Conservation (phyloP, 192 early-diverging fungal species). For the Funneliformis geosporum region DNA sequence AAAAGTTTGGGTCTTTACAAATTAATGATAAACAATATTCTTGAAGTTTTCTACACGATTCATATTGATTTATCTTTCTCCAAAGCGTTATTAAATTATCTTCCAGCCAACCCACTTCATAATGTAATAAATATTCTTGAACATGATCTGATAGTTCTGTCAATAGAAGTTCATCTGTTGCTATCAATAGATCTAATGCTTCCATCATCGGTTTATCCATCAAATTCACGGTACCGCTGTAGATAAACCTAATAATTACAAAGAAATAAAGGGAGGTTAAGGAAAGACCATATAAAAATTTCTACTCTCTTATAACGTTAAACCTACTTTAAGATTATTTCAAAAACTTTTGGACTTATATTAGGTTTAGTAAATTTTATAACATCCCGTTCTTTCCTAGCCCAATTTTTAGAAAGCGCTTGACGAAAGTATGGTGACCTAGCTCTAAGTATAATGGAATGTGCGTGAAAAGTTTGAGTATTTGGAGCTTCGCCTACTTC, state of each 20-base stretch:
- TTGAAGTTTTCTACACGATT: conserved; percentile 25
- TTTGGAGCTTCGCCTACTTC: conserved; percentile 28
- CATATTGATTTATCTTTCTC: conserved; percentile 19
- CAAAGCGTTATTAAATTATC: conserved; percentile 16
- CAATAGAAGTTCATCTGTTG: conserved; percentile 30
- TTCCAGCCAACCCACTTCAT: conserved; percentile 7
- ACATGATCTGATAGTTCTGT: conserved; percentile 23
- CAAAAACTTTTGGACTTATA: conserved; percentile 28
- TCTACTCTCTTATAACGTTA: background rate
- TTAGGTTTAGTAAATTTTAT: conserved; percentile 22
- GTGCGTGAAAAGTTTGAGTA: conserved; percentile 21
- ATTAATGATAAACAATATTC: conserved; percentile 22
- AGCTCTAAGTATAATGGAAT: conserved; percentile 20
- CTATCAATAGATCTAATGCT: conserved; percentile 11
- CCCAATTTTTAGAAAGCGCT: conserved; percentile 23
- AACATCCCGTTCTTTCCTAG: conserved; percentile 4
- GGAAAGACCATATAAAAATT: background rate
- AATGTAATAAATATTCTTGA: conserved; percentile 22
- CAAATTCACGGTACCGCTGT: conserved; percentile 2
- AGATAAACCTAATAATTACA: conserved; percentile 17
- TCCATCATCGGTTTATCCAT: background rate
- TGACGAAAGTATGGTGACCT: conserved; percentile 25
- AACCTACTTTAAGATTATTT: conserved; percentile 19
- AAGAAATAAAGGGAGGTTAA: background rate
- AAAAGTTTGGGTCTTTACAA: conserved; percentile 1